Percentiles rank a stretch among this genome's conserved stretches.
Conservation (phyloP, 768 basidiomycete species). For the Ephemerocybe angulata region DNA sequence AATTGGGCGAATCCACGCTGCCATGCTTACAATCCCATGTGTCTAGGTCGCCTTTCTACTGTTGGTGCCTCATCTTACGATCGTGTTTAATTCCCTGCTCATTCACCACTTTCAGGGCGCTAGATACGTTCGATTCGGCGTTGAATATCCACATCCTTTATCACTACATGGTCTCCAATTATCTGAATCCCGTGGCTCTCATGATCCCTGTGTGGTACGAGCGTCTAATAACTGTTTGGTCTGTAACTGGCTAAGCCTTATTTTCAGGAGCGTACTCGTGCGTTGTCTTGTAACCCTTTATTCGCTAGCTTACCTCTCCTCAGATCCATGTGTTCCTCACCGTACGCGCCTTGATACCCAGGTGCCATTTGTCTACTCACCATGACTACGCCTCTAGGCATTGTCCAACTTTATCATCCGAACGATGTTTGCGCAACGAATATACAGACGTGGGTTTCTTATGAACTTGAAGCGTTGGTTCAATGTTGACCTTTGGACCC, state of each 20-base stretch:
- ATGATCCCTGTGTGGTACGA: slow-evolving; percentile 46
- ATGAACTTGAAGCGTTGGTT: background rate
- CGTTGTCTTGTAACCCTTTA: slow-evolving; percentile 15
- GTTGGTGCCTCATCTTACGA: slow-evolving; percentile 22
- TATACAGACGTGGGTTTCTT: slow-evolving; percentile 44
- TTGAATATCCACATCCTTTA: slow-evolving; percentile 56
- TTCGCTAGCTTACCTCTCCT: background rate
- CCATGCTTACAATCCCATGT: background rate
- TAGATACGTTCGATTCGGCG: slow-evolving; percentile 56
- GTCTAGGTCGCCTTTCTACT: slow-evolving; percentile 15
- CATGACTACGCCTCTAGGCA: slow-evolving; percentile 29
- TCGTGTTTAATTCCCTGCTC: background rate
- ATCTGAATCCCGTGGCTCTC: slow-evolving; percentile 43
- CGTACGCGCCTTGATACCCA: slow-evolving; percentile 29
- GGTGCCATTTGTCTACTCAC: background rate
- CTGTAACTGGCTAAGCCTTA: background rate
- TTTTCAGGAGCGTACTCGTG: slow-evolving; percentile 49
- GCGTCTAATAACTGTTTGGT: background rate
- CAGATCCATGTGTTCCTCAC: slow-evolving; percentile 56
- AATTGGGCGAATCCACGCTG: background rate
- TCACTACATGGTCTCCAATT: slow-evolving; percentile 55
- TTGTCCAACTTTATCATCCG: slow-evolving; percentile 50
- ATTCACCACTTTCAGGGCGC: slow-evolving; percentile 28
- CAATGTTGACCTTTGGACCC: background rate
- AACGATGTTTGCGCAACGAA: slow-evolving; percentile 46